These are phyloP conservation scores for Exophiala dermatitidis DNA, from an alignment of 2,329 filamentous ascomycete species.

Conservation along the genomic window DNA sequence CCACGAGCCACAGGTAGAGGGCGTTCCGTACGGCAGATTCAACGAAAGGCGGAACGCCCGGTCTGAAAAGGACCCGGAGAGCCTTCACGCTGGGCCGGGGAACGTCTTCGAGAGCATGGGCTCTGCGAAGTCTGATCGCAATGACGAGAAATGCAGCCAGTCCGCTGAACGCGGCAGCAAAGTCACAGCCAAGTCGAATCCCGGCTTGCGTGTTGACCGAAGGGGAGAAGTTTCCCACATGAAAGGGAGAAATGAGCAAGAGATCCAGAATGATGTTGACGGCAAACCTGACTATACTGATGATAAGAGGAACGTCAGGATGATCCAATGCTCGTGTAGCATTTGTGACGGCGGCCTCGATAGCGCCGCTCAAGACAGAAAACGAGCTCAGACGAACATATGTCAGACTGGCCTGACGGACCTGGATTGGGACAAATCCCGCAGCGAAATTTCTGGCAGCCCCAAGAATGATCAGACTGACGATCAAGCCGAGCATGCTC, in stretches of 20 bases:
- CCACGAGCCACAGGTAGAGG: conserved; percentile 64
- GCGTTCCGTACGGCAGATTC: conserved; percentile 63
- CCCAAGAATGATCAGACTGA: conserved; percentile 53
- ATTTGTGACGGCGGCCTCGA: conserved; percentile 56
- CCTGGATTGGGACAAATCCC: conserved; percentile 56
- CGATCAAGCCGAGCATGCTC: conserved; percentile 48
- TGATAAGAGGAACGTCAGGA: conserved; percentile 61
- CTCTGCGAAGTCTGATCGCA: conserved; percentile 10
- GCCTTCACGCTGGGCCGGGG: conserved; percentile 38
- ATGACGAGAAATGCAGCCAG: conserved; percentile 51
- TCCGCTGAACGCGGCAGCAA: conserved; percentile 49
- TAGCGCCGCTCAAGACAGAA: conserved; percentile 52
- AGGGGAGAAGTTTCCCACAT: conserved; percentile 36
- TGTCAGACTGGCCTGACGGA: conserved; percentile 49
- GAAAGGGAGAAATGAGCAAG: conserved; percentile 55
- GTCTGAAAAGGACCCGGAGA: conserved; percentile 48
- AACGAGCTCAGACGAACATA: conserved; percentile 62
- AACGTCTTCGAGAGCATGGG: conserved; percentile 14
- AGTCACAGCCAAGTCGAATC: conserved; percentile 54
- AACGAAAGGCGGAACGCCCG: conserved; percentile 52
- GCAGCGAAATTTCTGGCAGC: conserved; percentile 51
- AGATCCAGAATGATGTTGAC: conserved; percentile 63
- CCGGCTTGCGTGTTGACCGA: conserved; percentile 60
- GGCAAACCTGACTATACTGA: conserved; percentile 56
- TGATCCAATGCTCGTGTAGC: conserved; percentile 60